These are phyloP conservation scores for Saccharomycopsis phalli DNA, from an alignment of 1,139 yeast genomes.

Conservation along the genomic window DNA sequence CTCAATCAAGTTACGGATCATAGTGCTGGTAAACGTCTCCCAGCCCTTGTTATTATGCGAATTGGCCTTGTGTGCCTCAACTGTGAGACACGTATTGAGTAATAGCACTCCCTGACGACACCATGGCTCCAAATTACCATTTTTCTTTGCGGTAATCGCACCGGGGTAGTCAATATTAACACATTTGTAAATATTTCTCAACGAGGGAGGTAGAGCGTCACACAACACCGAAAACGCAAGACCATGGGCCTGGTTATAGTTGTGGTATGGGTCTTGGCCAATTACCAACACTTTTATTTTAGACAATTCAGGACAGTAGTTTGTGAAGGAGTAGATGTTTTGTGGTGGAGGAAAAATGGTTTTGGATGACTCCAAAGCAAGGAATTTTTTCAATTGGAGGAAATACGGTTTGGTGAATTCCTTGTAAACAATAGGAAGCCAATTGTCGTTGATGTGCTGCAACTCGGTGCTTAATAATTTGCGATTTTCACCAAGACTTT, in stretches of 20 bases:
- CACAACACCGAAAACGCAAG: conserved; percentile 72
- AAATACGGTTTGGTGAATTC: conserved; percentile 87
- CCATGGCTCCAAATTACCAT: conserved; percentile 77
- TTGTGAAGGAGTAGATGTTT: conserved; percentile 90
- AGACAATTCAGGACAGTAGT: conserved; percentile 63
- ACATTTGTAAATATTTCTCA: conserved; percentile 79
- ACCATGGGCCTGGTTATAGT: conserved; percentile 90
- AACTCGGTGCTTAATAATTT: conserved; percentile 60
- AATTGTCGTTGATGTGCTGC: conserved; percentile 57
- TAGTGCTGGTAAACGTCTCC: conserved; percentile 81
- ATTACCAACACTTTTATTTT: conserved; percentile 68
- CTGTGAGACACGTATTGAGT: conserved; percentile 85
- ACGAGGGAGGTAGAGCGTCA: conserved; percentile 82
- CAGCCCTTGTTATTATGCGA: conserved; percentile 90
- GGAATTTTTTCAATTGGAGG: conserved; percentile 45
- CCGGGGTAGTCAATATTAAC: conserved; percentile 64
- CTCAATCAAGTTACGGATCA: conserved; percentile 43
- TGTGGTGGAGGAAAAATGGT: conserved; percentile 64
- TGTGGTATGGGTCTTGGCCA: conserved; percentile 98
- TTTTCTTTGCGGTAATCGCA: conserved; percentile 45
- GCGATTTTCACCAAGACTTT: conserved; percentile 44
- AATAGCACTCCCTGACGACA: conserved; percentile 80
- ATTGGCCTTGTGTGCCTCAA: conserved; percentile 87
- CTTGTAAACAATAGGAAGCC: conserved; percentile 62
- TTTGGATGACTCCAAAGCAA: conserved; percentile 34